phyloP scores from a whole-genome alignment of 2,329 filamentous ascomycete species.

The Fusarium sp. region DNA sequence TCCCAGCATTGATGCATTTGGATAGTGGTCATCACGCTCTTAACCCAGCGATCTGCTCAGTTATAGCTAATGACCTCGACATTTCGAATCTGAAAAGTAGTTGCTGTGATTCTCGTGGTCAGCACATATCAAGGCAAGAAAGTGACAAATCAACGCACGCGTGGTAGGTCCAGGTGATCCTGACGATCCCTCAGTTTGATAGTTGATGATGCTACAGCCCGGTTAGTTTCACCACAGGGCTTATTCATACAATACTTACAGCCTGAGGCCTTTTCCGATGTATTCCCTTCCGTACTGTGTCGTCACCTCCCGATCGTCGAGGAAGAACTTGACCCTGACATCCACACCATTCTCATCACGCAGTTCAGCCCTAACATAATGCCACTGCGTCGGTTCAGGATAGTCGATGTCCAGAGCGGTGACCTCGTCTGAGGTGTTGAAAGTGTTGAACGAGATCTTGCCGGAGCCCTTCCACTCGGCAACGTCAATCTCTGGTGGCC shows the following conservation, averaged over 20 bases:
- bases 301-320: conserved; percentile 27
- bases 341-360: conserved; percentile 32
- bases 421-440: conserved; percentile 30
- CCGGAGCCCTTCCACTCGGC: conserved; percentile 34
- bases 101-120: background rate
- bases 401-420: conserved; percentile 26
- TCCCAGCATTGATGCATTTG: background rate
- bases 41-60: background rate
- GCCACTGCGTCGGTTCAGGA: conserved; percentile 23
- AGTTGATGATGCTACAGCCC: conserved; percentile 20
- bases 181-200: conserved; percentile 34
- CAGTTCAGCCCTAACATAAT: conserved; percentile 32
- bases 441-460: conserved; percentile 37
- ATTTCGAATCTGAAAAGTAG: conserved; percentile 28
- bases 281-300: conserved; percentile 33
- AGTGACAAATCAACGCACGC: background rate
- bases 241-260: conserved; percentile 2
- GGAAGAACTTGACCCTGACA: conserved; percentile 36
- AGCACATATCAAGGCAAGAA: background rate
- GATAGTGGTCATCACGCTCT: background rate
- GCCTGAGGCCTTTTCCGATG: conserved; percentile 24
- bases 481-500: conserved; percentile 36
- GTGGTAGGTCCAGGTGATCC: conserved; percentile 26
- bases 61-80: conserved; percentile 34
- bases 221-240: background rate